Evolutionary conservation across 805 yeast species (phyloP), one percentile per base, ranked within the genome.

Genomic region (Myxozyma monticola): DNA sequence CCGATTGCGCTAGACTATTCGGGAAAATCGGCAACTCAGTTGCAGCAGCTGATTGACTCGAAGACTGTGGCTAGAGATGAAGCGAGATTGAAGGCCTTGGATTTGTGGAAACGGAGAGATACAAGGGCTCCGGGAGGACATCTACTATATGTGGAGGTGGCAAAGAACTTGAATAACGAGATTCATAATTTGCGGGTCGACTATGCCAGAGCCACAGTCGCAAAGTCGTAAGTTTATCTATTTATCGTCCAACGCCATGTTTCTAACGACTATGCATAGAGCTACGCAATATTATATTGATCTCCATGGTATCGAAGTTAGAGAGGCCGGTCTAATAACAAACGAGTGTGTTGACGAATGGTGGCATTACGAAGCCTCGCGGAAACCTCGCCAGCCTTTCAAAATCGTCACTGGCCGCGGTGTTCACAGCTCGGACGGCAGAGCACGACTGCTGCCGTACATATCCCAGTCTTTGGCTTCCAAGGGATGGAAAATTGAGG

Each of bases 351-450:
- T 48, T 4, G 37, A 39, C 3, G 35, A 39, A 14, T 52, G 56
- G 56, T 52, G 49, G 48, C 15, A 28, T 14, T 42, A 10, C 4
- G 37, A 31, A 14, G 8, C 12, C 4, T 15, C 12, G 4, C 25
- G n/a, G 30, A 17, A 21, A 17, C 31, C 29, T 8, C 29, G 37
- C 28, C 20, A 22, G 14, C 35, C 33, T n/a, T 45, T 54, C 30
- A 46, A 22, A 31, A 48, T 57, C 21, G 36, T 57, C 29, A 57
- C 60, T 10, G 60, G 60, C 4, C 40, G 38, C 4, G 60, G 60
- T 5, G 15, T 30, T 10, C 60, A 57, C 29, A 47, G 51, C 15
- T 22, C 38, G 6, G 44, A 49, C 7, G 56, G 56, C 8, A 31
- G 20, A 20, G 44, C 59, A 15, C 18, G 44, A 20, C 22, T 56